Percentiles rank a stretch among this genome's conserved stretches.
Conservation (phyloP, 164 flowering plant species). For the Piper betle region DNA sequence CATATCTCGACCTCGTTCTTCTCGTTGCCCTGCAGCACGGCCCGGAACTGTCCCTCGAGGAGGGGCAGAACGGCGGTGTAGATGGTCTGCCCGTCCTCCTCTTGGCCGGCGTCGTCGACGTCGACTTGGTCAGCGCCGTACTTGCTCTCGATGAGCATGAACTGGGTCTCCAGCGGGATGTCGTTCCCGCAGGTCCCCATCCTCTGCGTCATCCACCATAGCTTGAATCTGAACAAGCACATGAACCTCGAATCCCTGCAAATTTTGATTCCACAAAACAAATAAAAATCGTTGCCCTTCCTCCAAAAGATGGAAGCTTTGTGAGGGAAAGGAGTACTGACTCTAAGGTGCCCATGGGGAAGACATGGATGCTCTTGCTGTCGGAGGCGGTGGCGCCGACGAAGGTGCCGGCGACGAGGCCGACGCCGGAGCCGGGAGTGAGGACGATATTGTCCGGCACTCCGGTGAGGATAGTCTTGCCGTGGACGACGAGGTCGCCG, state of each 20-base stretch:
- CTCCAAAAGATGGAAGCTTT: too few species aligned
- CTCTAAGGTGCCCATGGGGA: conserved; percentile 79
- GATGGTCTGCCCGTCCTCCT: conserved; percentile 28
- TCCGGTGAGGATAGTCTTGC: conserved; percentile 70
- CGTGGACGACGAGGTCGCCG: conserved; percentile 83
- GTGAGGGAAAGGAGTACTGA: conserved; percentile 20
- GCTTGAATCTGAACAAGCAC: conserved; percentile 87
- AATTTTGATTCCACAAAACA: not conserved
- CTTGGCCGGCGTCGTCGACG: conserved; percentile 25
- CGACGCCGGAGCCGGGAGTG: conserved; percentile 62
- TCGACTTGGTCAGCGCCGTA: conserved; percentile 22
- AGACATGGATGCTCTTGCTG: conserved; percentile 71
- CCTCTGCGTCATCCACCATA: conserved; percentile 99
- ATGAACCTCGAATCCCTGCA: conserved; percentile 72
- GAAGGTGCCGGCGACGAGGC: conserved; percentile 58
- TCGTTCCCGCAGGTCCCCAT: conserved; percentile 87
- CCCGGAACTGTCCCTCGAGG: conserved; percentile 80
- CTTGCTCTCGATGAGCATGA: conserved; percentile 87
- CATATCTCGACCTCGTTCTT: conserved; percentile 79
- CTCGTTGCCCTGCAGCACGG: conserved; percentile 86
- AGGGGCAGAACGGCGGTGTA: conserved; percentile 84
- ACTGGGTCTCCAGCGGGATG: conserved; percentile 87
- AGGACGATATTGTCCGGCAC: conserved; percentile 81
- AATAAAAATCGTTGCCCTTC: not conserved
- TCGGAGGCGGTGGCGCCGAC: conserved; percentile 62